Conservation (phyloP, 2,329 filamentous ascomycete species). For the Penicillium paneum region DNA sequence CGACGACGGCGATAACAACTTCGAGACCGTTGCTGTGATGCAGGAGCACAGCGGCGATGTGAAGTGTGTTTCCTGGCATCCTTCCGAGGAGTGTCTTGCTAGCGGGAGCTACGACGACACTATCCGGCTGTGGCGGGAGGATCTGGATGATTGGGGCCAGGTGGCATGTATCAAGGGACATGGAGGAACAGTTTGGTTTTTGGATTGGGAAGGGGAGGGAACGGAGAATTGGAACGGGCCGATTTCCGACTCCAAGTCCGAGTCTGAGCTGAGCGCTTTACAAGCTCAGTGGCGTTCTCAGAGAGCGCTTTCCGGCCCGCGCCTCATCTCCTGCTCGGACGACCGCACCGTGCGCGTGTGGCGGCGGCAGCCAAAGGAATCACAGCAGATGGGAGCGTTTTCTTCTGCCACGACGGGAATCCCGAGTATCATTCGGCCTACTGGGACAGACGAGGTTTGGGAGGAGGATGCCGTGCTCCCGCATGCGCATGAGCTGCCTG, state of each 20-base stretch:
- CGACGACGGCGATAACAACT: slow-evolving; percentile 80
- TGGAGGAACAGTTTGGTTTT: slow-evolving; percentile 80
- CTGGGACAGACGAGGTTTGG: slow-evolving; percentile 76
- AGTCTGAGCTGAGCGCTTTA: slow-evolving; percentile 3
- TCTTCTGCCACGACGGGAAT: slow-evolving; percentile 55
- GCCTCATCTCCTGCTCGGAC: slow-evolving; percentile 80
- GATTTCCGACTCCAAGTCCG: background rate
- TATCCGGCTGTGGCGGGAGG: slow-evolving; percentile 83
- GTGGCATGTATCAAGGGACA: slow-evolving; percentile 79
- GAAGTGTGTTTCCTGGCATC: slow-evolving; percentile 91
- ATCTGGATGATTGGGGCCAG: slow-evolving; percentile 91
- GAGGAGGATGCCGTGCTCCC: slow-evolving; percentile 73
- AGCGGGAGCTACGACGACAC: slow-evolving; percentile 94
- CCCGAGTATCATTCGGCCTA: slow-evolving; percentile 83
- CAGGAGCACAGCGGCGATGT: slow-evolving; percentile 95
- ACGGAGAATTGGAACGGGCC: background rate
- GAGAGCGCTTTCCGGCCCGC: slow-evolving; percentile 41
- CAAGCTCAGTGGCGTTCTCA: slow-evolving; percentile 30
- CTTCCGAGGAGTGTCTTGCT: slow-evolving; percentile 73
- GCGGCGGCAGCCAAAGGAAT: slow-evolving; percentile 57
- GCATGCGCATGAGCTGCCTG: slow-evolving; percentile 68
- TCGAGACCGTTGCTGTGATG: slow-evolving; percentile 91
- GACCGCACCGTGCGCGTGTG: slow-evolving; percentile 78
- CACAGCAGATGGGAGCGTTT: slow-evolving; percentile 31
- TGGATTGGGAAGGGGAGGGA: slow-evolving; percentile 62